Base-by-base conservation (phyloP, 176 grass and related monocot genomes). In the Phragmites australis region DNA sequence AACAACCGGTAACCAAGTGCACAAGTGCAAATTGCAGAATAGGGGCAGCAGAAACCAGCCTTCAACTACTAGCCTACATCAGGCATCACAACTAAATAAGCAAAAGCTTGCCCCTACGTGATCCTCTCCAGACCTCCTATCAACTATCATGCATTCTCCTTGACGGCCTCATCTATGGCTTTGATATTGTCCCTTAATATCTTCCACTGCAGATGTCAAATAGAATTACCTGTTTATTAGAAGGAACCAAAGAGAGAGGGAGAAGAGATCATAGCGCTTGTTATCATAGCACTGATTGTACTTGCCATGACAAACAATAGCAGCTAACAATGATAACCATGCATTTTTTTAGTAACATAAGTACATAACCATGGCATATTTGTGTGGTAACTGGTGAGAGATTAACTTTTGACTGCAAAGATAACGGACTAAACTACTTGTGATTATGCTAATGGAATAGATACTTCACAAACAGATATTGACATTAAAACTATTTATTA, bases 111-210 rank as follows among this genome's bases (percentile, higher is more conserved):
- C 21, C 16, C 55, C 21, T 2, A n/a, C 6, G 21, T 53, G 59
- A 14, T 53, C 9, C 13, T 1, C 18, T 54, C 1, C 1, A 11
- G 0, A 0, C 13, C 76, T 55, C 29, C 53, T 1, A 65, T 89
- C 55, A 85, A n/a, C 53, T 1, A 65, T 89, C 55, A 85, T 5
- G 64, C 26, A 16, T 77, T 85, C 55, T 89, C 87, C 82, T 89
- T 81, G 55, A 89, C 6, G 6, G 77, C 87, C 29, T 85, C 82
- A 0, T 89, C 82, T 81, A 89, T 89, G 44, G 54, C 54, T 41
- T 89, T 56, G 55, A 85, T 89, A 16, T 81, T 89, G 17, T 85
- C 87, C 54, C 63, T 85, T 77, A 89, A 6, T 70, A 85, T 42
- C 10, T 89, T 76, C 87, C 87, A 89, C 87, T 89, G 63, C 70